These are phyloP conservation scores for Brachypodium distachyon DNA, from an alignment of 202 grass and related monocot genomes.

Conservation along the genomic window DNA sequence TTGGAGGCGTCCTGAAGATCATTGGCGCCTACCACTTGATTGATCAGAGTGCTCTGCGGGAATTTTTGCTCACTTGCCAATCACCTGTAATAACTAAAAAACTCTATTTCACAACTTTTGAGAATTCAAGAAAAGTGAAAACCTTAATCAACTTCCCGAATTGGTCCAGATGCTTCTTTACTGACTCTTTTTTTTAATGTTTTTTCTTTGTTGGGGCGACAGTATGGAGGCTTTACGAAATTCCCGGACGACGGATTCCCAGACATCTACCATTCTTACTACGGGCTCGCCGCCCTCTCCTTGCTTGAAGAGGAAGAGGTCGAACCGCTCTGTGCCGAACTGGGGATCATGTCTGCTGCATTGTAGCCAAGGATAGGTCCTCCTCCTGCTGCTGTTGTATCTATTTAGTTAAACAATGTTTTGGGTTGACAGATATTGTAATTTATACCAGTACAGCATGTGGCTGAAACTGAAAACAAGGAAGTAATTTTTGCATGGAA, in stretches of 20 bases:
- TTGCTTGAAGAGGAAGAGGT: constrained; percentile 63
- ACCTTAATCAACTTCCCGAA: neutral
- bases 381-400: neutral
- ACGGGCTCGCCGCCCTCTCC: constrained; percentile 69
- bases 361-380: constrained; percentile 16
- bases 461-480: neutral
- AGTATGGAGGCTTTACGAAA: constrained; percentile 86
- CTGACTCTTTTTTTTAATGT: neutral
- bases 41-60: constrained; percentile 34
- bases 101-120: neutral
- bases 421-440: neutral
- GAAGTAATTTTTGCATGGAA: neutral
- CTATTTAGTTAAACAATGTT: neutral
- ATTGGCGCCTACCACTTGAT: constrained; percentile 56
- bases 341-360: constrained; percentile 37
- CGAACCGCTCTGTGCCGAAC: constrained; percentile 34
- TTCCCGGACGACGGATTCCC: constrained; percentile 29
- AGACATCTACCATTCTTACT: constrained; percentile 80
- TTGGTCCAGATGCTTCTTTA: neutral
- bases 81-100: constrained; percentile 40
- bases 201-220: neutral
- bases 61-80: constrained; percentile 77
- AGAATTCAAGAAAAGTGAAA: neutral
- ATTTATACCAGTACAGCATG: neutral
- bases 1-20: constrained; percentile 85